phyloP scores from a whole-genome alignment of 768 basidiomycete genomes.

The Trametopsis cervina region DNA sequence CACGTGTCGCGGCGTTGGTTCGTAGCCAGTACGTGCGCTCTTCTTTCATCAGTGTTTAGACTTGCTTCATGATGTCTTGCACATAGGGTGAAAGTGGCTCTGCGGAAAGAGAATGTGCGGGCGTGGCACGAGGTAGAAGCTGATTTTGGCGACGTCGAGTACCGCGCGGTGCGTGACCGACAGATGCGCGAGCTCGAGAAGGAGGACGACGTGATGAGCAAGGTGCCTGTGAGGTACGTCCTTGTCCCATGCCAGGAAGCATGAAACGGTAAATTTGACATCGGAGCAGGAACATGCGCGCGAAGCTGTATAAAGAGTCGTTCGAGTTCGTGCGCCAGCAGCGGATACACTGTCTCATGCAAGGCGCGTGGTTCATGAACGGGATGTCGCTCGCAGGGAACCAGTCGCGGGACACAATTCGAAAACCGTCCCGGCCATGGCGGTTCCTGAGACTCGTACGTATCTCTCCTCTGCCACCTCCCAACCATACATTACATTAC shows the following conservation, averaged over 20 bases:
- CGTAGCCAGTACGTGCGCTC: constrained; percentile 71
- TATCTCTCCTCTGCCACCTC: not conserved
- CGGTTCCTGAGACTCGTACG: constrained; percentile 80
- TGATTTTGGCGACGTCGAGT: constrained; percentile 76
- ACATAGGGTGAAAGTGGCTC: constrained; percentile 64
- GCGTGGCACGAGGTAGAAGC: constrained; percentile 81
- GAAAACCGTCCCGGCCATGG: constrained; percentile 66
- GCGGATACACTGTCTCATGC: constrained; percentile 78
- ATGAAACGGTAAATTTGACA: not conserved
- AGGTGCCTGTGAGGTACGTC: constrained; percentile 76
- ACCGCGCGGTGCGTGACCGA: constrained; percentile 77
- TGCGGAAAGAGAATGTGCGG: constrained; percentile 66
- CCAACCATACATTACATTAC: not conserved
- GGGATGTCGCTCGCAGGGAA: constrained; percentile 47
- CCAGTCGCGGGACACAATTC: constrained; percentile 39
- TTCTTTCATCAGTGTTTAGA: not conserved
- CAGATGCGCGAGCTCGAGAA: constrained; percentile 88
- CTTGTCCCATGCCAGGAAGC: not conserved
- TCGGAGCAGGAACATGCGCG: constrained; percentile 61
- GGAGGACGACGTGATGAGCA: constrained; percentile 82
- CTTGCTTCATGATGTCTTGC: not conserved
- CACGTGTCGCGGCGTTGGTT: constrained; percentile 68
- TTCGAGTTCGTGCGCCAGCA: constrained; percentile 87
- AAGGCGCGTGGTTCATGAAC: constrained; percentile 91
- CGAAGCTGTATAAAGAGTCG: constrained; percentile 83